phyloP scores from a whole-genome alignment of 2,329 filamentous ascomycete species.

The Torrubiella hemipterigena region DNA sequence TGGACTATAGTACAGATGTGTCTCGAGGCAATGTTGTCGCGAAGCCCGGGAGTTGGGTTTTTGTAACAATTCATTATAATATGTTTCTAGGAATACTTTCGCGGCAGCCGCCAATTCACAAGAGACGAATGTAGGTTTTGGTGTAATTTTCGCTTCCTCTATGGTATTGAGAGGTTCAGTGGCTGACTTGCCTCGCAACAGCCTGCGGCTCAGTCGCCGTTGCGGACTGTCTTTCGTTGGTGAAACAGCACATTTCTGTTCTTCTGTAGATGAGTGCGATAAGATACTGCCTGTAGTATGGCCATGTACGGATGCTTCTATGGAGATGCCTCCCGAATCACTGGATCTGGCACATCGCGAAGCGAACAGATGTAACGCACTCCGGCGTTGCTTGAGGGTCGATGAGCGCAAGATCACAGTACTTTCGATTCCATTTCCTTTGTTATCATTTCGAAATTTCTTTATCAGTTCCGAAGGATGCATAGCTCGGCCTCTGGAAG shows the following conservation, averaged over 20 bases:
- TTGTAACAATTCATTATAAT: slow-evolving; percentile 61
- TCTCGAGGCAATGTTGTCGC: slow-evolving; percentile 22
- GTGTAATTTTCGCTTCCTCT: slow-evolving; percentile 15
- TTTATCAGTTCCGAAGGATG: slow-evolving; percentile 14
- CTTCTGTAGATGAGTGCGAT: too few species aligned
- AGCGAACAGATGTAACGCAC: too few species aligned
- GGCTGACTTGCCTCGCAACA: slow-evolving; percentile 19
- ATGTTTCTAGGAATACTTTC: slow-evolving; percentile 77
- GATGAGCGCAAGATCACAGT: slow-evolving; percentile 16
- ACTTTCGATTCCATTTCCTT: slow-evolving; percentile 13
- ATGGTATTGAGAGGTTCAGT: slow-evolving; percentile 24
- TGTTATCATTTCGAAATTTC: slow-evolving; percentile 14
- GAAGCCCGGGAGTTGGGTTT: slow-evolving; percentile 22
- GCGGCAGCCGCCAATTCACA: slow-evolving; percentile 70
- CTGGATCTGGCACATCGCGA: slow-evolving; percentile 10
- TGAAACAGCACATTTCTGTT: too few species aligned
- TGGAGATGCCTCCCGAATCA: slow-evolving; percentile 3
- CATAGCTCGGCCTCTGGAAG: slow-evolving; percentile 9
- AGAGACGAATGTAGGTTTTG: slow-evolving; percentile 34
- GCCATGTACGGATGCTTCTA: too few species aligned
- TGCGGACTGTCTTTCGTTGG: slow-evolving; percentile 2
- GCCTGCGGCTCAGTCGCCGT: slow-evolving; percentile 2
- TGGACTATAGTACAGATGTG: slow-evolving; percentile 42
- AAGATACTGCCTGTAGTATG: too few species aligned
- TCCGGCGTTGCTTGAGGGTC: slow-evolving; percentile 7